Evolutionary conservation across 306 rosid species (phyloP).

Genomic region (Citrullus mucosospermus): DNA sequence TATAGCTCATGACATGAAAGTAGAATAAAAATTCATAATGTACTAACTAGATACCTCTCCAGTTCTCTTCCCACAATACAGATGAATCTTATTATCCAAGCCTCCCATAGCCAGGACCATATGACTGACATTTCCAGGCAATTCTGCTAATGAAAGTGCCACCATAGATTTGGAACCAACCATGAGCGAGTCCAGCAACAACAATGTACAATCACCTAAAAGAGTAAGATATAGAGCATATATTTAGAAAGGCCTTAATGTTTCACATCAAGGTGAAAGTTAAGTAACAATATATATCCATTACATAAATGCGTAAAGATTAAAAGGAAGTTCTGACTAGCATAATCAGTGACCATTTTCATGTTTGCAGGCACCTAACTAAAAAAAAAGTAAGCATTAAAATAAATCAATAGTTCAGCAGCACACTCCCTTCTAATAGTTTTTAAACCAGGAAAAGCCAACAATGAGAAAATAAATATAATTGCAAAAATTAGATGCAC

Average conservation of each 20-base stretch:
- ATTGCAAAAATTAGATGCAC: neutral
- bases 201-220: slow-evolving; percentile 63
- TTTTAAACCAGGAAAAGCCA: neutral
- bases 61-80: slow-evolving; percentile 63
- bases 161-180: slow-evolving; percentile 83
- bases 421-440: too few species aligned
- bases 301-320: too few species aligned
- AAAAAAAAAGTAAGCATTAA: neutral
- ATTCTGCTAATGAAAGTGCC: slow-evolving; percentile 64
- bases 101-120: slow-evolving; percentile 92
- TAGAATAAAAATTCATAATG: slow-evolving; percentile 6
- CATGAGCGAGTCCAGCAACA: slow-evolving; percentile 46
- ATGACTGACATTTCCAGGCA: slow-evolving; percentile 60
- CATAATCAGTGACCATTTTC: neutral
- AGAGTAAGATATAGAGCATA: slow-evolving; percentile 2
- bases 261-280: neutral
- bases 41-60: slow-evolving; percentile 44
- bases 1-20: neutral
- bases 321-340: neutral
- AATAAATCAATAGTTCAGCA: neutral
- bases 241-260: neutral
- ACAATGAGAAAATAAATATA: neutral
- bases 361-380: neutral
- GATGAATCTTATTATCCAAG: slow-evolving; percentile 88
- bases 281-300: neutral